Evolutionary conservation across 768 basidiomycete genomes (phyloP).

Genomic region (Psilocybe cubensis): DNA sequence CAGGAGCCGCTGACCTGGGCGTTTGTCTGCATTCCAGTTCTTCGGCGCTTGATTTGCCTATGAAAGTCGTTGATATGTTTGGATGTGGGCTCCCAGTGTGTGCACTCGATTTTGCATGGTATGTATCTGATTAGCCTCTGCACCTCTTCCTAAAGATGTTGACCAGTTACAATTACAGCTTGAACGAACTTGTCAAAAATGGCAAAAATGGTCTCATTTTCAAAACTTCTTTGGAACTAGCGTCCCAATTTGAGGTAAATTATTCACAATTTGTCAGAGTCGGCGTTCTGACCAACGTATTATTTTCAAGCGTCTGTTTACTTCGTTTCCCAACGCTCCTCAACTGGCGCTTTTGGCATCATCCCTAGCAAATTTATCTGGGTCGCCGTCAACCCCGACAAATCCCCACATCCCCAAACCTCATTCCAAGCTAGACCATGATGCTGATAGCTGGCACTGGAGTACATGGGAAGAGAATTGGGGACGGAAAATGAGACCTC

Average conservation of each 20-base stretch:
- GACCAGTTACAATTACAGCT: slow-evolving; percentile 41
- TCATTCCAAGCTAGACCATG: background rate
- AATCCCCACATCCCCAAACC: slow-evolving; percentile 23
- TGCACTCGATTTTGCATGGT: slow-evolving; percentile 88
- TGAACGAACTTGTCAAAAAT: slow-evolving; percentile 85
- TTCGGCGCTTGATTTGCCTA: slow-evolving; percentile 90
- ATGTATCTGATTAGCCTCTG: slow-evolving; percentile 21
- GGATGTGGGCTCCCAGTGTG: slow-evolving; percentile 95
- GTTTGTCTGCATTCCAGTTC: slow-evolving; percentile 91
- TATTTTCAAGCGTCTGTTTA: slow-evolving; percentile 51
- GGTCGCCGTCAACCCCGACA: slow-evolving; percentile 25
- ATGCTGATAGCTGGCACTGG: slow-evolving; percentile 56
- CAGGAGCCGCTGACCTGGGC: slow-evolving; percentile 91
- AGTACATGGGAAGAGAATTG: slow-evolving; percentile 87
- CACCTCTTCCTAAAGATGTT: background rate
- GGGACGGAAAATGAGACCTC: slow-evolving; percentile 65
- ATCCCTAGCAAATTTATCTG: slow-evolving; percentile 44
- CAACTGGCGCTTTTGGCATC: slow-evolving; percentile 54
- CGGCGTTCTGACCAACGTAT: background rate
- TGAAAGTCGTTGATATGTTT: slow-evolving; percentile 99
- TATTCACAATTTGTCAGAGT: background rate
- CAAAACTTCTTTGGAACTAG: slow-evolving; percentile 64
- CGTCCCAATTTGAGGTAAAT: slow-evolving; percentile 70
- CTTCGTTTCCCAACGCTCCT: slow-evolving; percentile 60
- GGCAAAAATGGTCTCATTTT: slow-evolving; percentile 87